Evolutionary conservation across 2,329 filamentous ascomycete genomes (phyloP).

Genomic region (Macrophomina phaseolina): DNA sequence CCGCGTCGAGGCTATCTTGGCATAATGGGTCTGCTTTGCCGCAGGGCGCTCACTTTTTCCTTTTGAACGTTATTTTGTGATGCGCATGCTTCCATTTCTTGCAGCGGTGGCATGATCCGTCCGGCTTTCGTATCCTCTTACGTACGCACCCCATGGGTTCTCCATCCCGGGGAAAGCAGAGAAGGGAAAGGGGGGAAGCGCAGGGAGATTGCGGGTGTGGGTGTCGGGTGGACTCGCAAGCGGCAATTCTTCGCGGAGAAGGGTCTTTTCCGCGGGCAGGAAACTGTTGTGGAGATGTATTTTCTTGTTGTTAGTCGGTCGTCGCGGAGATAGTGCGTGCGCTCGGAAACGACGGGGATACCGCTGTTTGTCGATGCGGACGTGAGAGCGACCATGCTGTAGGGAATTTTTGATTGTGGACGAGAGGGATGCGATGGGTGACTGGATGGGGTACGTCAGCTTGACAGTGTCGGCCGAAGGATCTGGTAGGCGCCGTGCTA

Average conservation of each 20-base stretch:
- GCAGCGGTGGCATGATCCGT: neutral
- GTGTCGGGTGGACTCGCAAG: neutral
- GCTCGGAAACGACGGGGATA: neutral
- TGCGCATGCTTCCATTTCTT: too few relatives aligned
- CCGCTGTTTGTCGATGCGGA: too few relatives aligned
- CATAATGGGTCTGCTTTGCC: neutral
- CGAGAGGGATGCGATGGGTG: neutral
- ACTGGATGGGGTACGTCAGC: neutral
- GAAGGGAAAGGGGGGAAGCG: neutral
- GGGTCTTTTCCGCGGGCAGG: neutral
- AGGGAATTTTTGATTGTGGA: neutral
- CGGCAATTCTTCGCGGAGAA: neutral
- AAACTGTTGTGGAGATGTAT: neutral
- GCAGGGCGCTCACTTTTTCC: neutral
- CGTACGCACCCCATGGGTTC: conserved; percentile 11
- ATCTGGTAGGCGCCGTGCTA: neutral
- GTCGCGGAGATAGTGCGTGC: conserved; percentile 3
- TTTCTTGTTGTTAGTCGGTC: neutral
- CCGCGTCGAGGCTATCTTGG: neutral
- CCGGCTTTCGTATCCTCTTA: neutral
- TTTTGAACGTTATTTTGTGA: neutral
- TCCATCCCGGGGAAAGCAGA: neutral
- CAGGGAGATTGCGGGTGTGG: neutral
- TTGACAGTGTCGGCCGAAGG: neutral
- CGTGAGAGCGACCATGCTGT: too few relatives aligned